Evolutionary conservation across 768 basidiomycete species (phyloP), one percentile per base, ranked within the genome.

Genomic region (Solioccasus polychromus): DNA sequence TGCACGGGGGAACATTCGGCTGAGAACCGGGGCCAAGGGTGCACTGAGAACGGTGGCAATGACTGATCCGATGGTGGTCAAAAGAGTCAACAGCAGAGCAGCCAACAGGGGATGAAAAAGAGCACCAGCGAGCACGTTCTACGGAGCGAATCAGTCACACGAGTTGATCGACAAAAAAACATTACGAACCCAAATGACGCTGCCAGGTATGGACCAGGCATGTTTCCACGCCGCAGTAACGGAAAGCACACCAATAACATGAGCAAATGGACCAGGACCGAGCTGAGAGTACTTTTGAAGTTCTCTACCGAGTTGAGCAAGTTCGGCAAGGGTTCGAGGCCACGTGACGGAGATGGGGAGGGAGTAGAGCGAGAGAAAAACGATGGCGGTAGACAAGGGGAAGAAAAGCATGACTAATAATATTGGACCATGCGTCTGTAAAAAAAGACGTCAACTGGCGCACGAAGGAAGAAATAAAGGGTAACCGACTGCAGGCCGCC

Each of bases 201-300:
- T 92, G 7, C 94, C 94, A 8, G 94, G 94, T 47, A 97, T 80
- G 48, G 90, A 93, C 94, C 93, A 97, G 4, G 93, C 92, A 64
- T 97, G 94, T 68, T 93, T 96, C 92, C 92, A 97, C 23, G 92
- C 71, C 4, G 90, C 89, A 15, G 87, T 84, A 12, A 93, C 74
- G 30, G 86, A 82, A 57, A 97, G 75, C 39, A 93, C 91, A 20
- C 76, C 81, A 34, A 94, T 64, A 42, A 95, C 88, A 67, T 95
- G 94, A 8, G 77, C 75, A 42, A 81, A 71, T 17, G 85, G 78
- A 3, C 68, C 71, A 24, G 71, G 54, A 10, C 87, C 86, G 48
- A 82, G 83, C 61, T 84, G 84, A 8, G 86, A 80, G 63, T 92
- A 92, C 42, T 76, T 80, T 57, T 85, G 85, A 7, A 90, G 78